phyloP scores from a whole-genome alignment of 345 rosid genomes.

The Salix exigua region DNA sequence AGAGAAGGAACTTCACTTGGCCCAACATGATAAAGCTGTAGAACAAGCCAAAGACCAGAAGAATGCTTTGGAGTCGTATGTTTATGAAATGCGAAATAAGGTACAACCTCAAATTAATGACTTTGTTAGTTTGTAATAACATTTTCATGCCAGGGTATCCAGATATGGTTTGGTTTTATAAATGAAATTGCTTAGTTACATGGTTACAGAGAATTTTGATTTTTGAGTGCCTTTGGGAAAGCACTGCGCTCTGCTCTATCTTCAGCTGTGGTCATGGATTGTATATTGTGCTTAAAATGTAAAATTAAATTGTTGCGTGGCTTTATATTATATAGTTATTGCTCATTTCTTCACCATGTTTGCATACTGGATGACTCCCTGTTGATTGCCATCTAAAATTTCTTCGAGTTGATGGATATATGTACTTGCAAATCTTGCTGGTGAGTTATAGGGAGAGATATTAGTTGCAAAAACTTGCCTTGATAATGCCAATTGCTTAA shows the following conservation, averaged over 20 bases:
- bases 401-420: no score
- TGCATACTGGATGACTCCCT: no score
- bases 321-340: neutral
- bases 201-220: neutral
- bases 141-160: neutral
- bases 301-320: neutral
- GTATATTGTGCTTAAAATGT: neutral
- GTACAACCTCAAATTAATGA: constrained; percentile 29
- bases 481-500: neutral
- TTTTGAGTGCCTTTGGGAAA: neutral
- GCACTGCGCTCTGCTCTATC: neutral
- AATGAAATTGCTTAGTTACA: neutral
- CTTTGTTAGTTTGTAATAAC: no score
- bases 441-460: no score
- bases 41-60: constrained; percentile 67
- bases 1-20: constrained; percentile 53
- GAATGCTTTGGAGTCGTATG: constrained; percentile 76
- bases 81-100: constrained; percentile 83
- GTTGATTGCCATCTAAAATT: no score
- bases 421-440: no score
- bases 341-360: no score
- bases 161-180: neutral
- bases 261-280: neutral
- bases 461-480: no score
- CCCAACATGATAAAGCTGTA: constrained; percentile 60